Percentiles rank a stretch among this genome's conserved stretches.
These are phyloP conservation scores for Diutina rugosa DNA, from an alignment of 1,139 yeast species.

Conservation along the genomic window DNA sequence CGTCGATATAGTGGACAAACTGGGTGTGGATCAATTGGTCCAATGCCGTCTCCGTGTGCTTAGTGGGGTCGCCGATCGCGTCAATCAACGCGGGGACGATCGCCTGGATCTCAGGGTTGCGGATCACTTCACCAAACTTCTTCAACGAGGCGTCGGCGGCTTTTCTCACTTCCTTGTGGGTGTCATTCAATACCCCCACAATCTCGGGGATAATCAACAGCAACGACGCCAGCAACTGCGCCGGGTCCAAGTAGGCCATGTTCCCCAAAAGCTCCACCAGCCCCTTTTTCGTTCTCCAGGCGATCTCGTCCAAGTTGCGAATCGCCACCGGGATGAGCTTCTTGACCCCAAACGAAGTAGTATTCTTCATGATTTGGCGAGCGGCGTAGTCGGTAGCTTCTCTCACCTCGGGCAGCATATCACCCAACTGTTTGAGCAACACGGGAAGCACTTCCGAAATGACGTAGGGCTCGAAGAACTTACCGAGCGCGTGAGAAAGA, in stretches of 20 bases:
- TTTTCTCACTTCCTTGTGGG: slow-evolving; percentile 92
- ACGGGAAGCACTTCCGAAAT: slow-evolving; percentile 72
- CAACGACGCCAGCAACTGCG: slow-evolving; percentile 80
- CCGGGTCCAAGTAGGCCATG: slow-evolving; percentile 95
- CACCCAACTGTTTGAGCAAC: slow-evolving; percentile 74
- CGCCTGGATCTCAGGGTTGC: slow-evolving; percentile 91
- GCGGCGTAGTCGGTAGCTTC: slow-evolving; percentile 84
- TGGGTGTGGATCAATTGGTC: slow-evolving; percentile 82
- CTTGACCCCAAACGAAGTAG: slow-evolving; percentile 88
- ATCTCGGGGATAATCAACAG: slow-evolving; percentile 90
- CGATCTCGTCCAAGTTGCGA: slow-evolving; percentile 71
- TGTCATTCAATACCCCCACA: slow-evolving; percentile 87
- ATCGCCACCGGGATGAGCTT: slow-evolving; percentile 85
- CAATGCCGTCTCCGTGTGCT: slow-evolving; percentile 74
- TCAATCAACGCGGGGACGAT: slow-evolving; percentile 80
- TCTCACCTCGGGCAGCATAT: slow-evolving; percentile 72
- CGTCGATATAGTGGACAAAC: slow-evolving; percentile 94
- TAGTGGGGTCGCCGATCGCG: slow-evolving; percentile 95
- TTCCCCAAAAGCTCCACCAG: slow-evolving; percentile 93
- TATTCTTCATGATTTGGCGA: slow-evolving; percentile 74
- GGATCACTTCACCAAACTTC: slow-evolving; percentile 90
- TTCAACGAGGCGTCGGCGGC: slow-evolving; percentile 87
- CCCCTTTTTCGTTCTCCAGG: slow-evolving; percentile 96
- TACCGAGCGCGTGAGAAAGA: slow-evolving; percentile 61
- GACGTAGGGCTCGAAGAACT: slow-evolving; percentile 85